Evolutionary conservation across 169 alveolate genomes (phyloP).

Genomic region (Eimeria praecox): DNA sequence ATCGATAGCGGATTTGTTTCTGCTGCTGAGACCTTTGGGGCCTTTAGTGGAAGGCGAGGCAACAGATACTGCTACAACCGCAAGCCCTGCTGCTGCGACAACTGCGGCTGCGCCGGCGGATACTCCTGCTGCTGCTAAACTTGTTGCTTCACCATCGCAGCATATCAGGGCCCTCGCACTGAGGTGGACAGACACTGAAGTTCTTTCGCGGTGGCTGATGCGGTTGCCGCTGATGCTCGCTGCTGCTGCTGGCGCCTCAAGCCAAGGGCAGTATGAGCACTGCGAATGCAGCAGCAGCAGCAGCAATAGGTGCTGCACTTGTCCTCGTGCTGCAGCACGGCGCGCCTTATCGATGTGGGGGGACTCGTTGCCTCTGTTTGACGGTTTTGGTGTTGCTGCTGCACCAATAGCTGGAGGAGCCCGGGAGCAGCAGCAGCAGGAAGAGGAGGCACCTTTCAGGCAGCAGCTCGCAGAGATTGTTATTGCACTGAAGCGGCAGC

Average conservation of each 20-base stretch:
- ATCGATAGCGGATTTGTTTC: conserved; percentile 13
- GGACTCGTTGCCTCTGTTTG: conserved; percentile 6
- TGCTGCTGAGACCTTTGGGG: conserved; percentile 26
- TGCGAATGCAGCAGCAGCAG: conserved; percentile 41
- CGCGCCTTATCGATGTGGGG: conserved; percentile 15
- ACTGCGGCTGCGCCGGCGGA: not conserved
- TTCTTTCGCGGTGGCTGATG: conserved; percentile 24
- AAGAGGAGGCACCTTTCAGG: conserved; percentile 9
- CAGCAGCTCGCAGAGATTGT: conserved; percentile 33
- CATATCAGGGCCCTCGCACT: conserved; percentile 24
- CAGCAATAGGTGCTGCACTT: conserved; percentile 19
- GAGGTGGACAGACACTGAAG: conserved; percentile 59
- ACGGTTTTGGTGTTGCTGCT: not conserved
- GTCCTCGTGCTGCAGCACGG: conserved; percentile 51
- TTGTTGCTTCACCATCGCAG: not conserved
- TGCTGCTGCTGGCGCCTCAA: not conserved
- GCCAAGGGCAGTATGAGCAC: not conserved
- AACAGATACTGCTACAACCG: not conserved
- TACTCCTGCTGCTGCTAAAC: not conserved
- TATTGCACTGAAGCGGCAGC: conserved; percentile 45
- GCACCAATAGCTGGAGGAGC: not conserved
- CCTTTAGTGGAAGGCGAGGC: not conserved
- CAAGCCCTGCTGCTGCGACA: not conserved
- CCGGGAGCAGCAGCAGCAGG: not conserved
- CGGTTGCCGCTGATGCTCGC: conserved; percentile 24